Evolutionary conservation across 805 yeast species (phyloP), one percentile per base, ranked within the genome.

Genomic region (Ogataea minuta): DNA sequence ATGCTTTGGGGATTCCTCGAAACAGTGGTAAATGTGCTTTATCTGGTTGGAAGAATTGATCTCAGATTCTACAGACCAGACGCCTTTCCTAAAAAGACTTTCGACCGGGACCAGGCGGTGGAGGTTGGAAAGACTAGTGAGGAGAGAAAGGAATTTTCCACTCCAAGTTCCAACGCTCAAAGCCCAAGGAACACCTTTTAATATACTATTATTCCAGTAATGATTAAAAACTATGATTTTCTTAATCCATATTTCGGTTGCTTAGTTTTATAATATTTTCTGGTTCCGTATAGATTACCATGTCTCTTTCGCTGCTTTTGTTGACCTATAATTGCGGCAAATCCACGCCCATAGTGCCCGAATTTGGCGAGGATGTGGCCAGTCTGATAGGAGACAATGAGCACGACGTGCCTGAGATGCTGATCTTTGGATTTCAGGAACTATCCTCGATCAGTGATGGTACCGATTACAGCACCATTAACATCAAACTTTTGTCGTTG

Each of bases 11-110:
- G 91, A 23, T 74, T 72, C 4, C 64, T 81, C 33, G 93, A 84
- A 64, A 64, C 70, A 0, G 51, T 81, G 20, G 76, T 79, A 41
- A 74, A 79, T 47, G 38, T 77, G 8, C 46, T 80, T 23, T 81
- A 79, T 56, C 57, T 84, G 39, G 53, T 79, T 24, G 78, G 80
- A 12, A 73, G 95, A 58, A 77, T 81, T 36, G 93, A 84, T 58
- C 68, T 84, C 53, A 71, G 93, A 59, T 84, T 84, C 64, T 84
- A 84, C 70, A 78, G 85, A 61, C 91, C 93, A 12, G 90, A 83
- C 41, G 28, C 28, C 3, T 30, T 60, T 10, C 24, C 53, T 6
- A 34, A 39, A 7, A 40, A 34, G 27, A 17, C 9, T 1, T 23
- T 24, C 9, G 9, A 28, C 5, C 17, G 12, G 20, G 30, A 12